These are phyloP conservation scores for Rhododendron ovatum DNA, from an alignment of 148 eudicot species.

Conservation along the genomic window DNA sequence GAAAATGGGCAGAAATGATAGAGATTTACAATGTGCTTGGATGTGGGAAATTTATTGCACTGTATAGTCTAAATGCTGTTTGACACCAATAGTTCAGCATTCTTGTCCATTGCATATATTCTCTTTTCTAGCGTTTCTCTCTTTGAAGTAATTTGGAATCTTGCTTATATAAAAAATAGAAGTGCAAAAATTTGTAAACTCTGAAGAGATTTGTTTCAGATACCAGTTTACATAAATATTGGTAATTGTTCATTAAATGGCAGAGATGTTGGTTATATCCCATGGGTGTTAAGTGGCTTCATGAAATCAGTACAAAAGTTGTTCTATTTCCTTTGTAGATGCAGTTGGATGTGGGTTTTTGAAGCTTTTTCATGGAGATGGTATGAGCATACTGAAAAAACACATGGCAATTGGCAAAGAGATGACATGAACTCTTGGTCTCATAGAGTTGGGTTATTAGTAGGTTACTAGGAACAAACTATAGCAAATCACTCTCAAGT, in stretches of 20 bases:
- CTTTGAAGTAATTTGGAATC: background rate
- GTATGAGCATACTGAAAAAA: background rate
- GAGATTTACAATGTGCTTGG: background rate
- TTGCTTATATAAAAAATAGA: background rate
- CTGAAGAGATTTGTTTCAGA: background rate
- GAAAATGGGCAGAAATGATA: background rate
- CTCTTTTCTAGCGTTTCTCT: background rate
- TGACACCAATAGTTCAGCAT: background rate
- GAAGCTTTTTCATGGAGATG: background rate
- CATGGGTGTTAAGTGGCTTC: background rate
- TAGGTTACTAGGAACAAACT: too few species aligned
- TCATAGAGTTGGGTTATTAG: background rate
- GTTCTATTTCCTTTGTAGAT: background rate
- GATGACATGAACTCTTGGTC: background rate
- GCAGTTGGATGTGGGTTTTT: background rate
- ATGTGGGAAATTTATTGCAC: background rate
- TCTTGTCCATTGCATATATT: background rate
- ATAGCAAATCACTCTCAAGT: background rate
- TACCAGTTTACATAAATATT: background rate
- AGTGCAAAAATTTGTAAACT: background rate
- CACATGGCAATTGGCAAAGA: background rate
- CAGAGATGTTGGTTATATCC: background rate
- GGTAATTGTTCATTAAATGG: background rate
- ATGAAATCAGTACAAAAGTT: background rate
- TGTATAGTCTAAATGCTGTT: background rate